phyloP scores from a whole-genome alignment of 345 rosid genomes.

The Camelina hispida region DNA sequence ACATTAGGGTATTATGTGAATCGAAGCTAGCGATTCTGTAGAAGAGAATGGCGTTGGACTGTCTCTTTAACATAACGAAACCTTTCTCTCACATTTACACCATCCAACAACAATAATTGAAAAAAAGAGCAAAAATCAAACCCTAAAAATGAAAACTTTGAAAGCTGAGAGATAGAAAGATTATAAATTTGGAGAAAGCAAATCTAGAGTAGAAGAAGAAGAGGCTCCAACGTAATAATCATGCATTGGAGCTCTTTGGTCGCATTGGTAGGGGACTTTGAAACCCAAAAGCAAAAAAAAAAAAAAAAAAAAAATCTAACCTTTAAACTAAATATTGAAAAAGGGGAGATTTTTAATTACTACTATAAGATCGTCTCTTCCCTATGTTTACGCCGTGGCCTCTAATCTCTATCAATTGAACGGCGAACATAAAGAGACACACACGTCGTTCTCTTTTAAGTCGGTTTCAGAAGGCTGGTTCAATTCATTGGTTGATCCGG shows the following conservation, averaged over 20 bases:
- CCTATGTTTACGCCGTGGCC: constrained; percentile 37
- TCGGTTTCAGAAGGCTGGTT: neutral
- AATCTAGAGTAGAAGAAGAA: neutral
- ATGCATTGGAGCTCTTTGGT: constrained; percentile 40
- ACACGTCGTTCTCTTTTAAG: neutral
- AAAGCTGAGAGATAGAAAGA: neutral
- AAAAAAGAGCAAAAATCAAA: neutral
- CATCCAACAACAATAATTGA: neutral
- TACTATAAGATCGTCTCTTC: neutral
- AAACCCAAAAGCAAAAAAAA: neutral
- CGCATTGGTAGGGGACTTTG: constrained; percentile 10
- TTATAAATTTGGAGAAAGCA: constrained; percentile 1
- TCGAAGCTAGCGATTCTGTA: constrained; percentile 43
- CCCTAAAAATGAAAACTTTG: neutral
- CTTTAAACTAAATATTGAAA: neutral
- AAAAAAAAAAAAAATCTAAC: neutral
- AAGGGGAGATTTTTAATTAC: neutral
- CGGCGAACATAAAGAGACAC: constrained; percentile 8
- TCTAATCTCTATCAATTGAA: constrained; percentile 32
- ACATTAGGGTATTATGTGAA: constrained; percentile 45
- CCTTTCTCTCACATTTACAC: constrained; percentile 48
- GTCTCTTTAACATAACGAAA: constrained; percentile 63
- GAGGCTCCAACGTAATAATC: constrained; percentile 43
- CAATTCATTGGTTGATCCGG: constrained; percentile 2
- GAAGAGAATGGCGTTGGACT: constrained; percentile 36